phyloP scores from a whole-genome alignment of 495 filamentous ascomycete genomes.

The Aspergillus cristatus region DNA sequence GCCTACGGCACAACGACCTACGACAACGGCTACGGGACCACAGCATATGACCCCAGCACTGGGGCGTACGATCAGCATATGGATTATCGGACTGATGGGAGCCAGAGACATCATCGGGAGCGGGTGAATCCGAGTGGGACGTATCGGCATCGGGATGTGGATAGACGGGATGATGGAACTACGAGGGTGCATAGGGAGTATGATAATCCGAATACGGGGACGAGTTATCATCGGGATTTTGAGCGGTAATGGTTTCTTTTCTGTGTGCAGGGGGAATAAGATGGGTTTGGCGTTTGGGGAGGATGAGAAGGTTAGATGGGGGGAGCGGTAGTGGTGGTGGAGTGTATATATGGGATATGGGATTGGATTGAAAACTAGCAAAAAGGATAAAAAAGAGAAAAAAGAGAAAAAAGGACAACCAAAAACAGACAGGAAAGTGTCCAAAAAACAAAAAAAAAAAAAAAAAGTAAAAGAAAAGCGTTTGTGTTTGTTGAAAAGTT shows the following conservation, averaged over 20 bases:
- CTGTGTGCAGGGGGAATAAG: neutral
- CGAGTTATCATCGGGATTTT: slow-evolving; percentile 7
- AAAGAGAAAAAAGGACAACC: slow-evolving; percentile 1
- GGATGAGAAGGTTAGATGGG: no score
- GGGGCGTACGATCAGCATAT: slow-evolving; percentile 23
- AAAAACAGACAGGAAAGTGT: slow-evolving; percentile 1
- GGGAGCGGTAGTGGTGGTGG: slow-evolving; percentile 19
- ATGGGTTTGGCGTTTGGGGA: slow-evolving; percentile 20
- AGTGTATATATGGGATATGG: neutral
- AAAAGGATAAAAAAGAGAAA: neutral
- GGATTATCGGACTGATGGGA: slow-evolving; percentile 23
- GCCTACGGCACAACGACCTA: slow-evolving; percentile 31
- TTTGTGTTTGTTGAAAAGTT: no score
- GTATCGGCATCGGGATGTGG: slow-evolving; percentile 28
- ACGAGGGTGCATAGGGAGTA: slow-evolving; percentile 29
- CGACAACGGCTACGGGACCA: slow-evolving; percentile 29
- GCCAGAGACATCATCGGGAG: slow-evolving; percentile 29
- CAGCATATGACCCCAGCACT: slow-evolving; percentile 18
- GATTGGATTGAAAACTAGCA: no score
- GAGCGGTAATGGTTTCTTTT: neutral
- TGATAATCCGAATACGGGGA: slow-evolving; percentile 31
- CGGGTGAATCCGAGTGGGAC: slow-evolving; percentile 18
- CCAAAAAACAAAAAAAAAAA: slow-evolving; percentile 4
- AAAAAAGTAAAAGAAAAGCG: neutral
- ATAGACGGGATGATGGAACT: slow-evolving; percentile 24